These are phyloP conservation scores for Dillenia turbinata DNA, from an alignment of 164 flowering plant species.

Conservation along the genomic window DNA sequence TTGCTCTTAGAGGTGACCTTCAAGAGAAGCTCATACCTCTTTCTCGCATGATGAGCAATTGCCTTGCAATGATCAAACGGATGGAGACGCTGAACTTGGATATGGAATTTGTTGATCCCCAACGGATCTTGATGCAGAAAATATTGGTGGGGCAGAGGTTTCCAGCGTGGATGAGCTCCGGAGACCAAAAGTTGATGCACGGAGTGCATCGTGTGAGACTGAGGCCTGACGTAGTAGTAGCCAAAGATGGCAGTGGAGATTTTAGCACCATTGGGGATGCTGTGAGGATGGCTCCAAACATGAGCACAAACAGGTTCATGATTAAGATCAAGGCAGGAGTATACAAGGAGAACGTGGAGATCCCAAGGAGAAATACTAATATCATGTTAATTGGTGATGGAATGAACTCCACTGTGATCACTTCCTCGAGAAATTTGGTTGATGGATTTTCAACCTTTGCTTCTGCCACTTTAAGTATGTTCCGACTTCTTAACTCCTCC, in stretches of 20 bases:
- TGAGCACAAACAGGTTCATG: constrained; percentile 25
- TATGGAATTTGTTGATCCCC: not conserved
- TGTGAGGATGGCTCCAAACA: constrained; percentile 35
- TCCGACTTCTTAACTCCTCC: not conserved
- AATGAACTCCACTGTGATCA: constrained; percentile 37
- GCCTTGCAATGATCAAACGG: constrained; percentile 31
- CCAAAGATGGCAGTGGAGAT: constrained; percentile 41
- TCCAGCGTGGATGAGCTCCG: constrained; percentile 19
- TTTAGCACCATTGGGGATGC: constrained; percentile 32
- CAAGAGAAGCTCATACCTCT: constrained; percentile 27
- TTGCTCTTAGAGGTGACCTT: constrained; percentile 12
- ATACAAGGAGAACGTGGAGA: constrained; percentile 45
- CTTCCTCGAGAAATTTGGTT: constrained; percentile 29
- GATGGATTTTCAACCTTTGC: constrained; percentile 50
- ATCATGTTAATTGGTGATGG: constrained; percentile 62
- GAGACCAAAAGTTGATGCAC: constrained; percentile 22
- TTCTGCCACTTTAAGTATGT: constrained; percentile 57
- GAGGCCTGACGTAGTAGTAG: constrained; percentile 28
- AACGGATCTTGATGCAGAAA: not conserved
- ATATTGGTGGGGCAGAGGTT: not conserved
- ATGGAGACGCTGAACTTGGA: constrained; percentile 12
- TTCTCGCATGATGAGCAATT: constrained; percentile 35
- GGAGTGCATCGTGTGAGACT: not conserved
- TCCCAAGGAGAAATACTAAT: constrained; percentile 34
- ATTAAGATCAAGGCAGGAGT: constrained; percentile 53